Conservation (phyloP, 495 filamentous ascomycete species). For the Hyaloscypha variabilis region DNA sequence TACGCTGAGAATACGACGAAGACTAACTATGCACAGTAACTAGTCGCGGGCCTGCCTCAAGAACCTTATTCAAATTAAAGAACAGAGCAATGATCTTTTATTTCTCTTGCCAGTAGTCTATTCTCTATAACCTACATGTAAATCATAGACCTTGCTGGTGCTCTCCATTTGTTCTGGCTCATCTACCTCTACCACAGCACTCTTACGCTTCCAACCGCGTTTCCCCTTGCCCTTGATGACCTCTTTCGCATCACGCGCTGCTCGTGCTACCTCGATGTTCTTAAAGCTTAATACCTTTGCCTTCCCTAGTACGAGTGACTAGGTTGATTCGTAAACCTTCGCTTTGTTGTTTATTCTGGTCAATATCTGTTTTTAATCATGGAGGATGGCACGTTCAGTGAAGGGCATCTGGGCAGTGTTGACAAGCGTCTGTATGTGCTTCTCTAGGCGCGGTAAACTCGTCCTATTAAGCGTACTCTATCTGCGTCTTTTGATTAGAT, state of each 20-base stretch:
- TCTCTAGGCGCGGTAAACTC: slow-evolving; percentile 31
- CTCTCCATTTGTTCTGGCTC: slow-evolving; percentile 13
- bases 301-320: slow-evolving; percentile 34
- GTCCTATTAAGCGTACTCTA: slow-evolving; percentile 31
- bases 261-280: slow-evolving; percentile 38
- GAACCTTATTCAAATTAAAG: too few relatives aligned
- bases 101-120: too few relatives aligned
- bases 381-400: neutral
- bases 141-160: too few relatives aligned
- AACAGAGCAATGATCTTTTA: too few relatives aligned
- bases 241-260: slow-evolving; percentile 34
- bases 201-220: slow-evolving; percentile 36
- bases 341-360: slow-evolving; percentile 35
- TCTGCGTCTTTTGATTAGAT: slow-evolving; percentile 35
- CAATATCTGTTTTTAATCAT: slow-evolving; percentile 8
- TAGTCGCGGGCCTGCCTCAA: too few relatives aligned
- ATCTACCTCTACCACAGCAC: slow-evolving; percentile 26
- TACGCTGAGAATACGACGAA: slow-evolving; percentile 12
- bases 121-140: too few relatives aligned
- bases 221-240: slow-evolving; percentile 31
- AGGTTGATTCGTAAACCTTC: slow-evolving; percentile 33
- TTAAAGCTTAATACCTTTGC: slow-evolving; percentile 43
- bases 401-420: neutral
- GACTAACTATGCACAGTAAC: too few relatives aligned
- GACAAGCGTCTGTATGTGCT: slow-evolving; percentile 31